Evolutionary conservation across 495 filamentous ascomycete species (phyloP).

Genomic region (Tuber calosporum): DNA sequence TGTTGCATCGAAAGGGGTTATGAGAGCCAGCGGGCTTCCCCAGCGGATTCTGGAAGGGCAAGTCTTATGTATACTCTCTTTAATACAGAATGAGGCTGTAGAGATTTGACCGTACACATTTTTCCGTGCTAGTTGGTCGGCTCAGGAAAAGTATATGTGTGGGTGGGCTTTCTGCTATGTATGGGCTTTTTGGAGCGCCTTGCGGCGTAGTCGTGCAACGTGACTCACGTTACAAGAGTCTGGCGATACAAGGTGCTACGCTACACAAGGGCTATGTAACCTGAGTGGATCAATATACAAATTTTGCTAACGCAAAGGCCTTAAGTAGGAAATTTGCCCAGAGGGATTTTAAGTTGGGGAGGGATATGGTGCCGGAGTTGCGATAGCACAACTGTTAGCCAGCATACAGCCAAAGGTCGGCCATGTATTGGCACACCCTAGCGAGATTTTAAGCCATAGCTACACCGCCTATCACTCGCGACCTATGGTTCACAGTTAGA

Average conservation of each 20-base stretch:
- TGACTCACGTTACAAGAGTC: conserved; percentile 1
- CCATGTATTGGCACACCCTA: not conserved
- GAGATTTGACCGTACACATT: not conserved
- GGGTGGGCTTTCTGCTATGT: not conserved
- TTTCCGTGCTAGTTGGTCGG: not conserved
- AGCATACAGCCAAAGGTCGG: not conserved
- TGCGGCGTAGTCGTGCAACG: not conserved
- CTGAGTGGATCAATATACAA: not conserved
- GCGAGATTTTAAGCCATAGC: not conserved
- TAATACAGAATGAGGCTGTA: not conserved
- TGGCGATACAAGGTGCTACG: not conserved
- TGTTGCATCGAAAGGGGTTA: not conserved
- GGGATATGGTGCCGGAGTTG: not conserved
- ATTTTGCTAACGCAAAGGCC: too few relatives aligned
- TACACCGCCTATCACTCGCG: not conserved
- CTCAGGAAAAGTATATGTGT: not conserved
- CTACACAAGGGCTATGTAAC: conserved; percentile 7
- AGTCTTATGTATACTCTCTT: not conserved
- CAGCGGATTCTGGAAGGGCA: not conserved
- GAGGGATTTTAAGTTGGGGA: not conserved
- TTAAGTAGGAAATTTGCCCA: not conserved
- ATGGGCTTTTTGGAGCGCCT: conserved; percentile 3
- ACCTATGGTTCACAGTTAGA: not conserved
- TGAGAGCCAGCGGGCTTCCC: not conserved
- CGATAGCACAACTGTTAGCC: not conserved